Evolutionary conservation across 495 filamentous ascomycete species (phyloP), one percentile per base, ranked within the genome.

Genomic region (Tuber brumale): DNA sequence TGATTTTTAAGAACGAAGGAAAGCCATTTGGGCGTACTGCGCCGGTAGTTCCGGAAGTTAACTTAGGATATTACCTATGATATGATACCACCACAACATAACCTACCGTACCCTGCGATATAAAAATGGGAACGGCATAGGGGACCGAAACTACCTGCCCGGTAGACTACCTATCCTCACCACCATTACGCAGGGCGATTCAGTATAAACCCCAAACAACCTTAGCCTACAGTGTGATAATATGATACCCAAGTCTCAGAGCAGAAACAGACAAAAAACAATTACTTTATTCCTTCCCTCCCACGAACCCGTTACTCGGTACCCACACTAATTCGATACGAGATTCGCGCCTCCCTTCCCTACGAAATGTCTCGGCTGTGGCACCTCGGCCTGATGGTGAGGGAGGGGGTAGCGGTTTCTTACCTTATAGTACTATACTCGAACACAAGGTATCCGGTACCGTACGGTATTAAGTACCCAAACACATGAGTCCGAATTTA

Each of bases 281-380:
- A 73, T 31, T 69, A 69, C 27, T 71, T 70, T 21, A 71, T 43
- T 39, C 31, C 27, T 46, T 51, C 46, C 73, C 69, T 70, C 76
- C 73, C 46, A 72, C 57, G 70, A 76, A 75, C 72, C 70, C 51
- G 78, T 80, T 80, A 79, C 78, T 76, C 73, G 76, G 76, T 75
- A 79, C 72, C 72, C 75, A 66, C 14, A 31, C 57, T 19, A 66
- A 31, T 35, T 66, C 57, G 16, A 66, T 66, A 66, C 57, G 10
- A 66, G 27, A 66, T 27, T 19, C 57, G 16, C 27, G 16, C 57
- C 27, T 61, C 51, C 51, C 51, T 14, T 61, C 27, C 14, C 57
- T 18, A 10, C 57, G 4, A 35, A 35, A 14, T 66, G 57, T 66
- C 57, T 66, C 57, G 35, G 27, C 10, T 35, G 18, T 66, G 18